Evolutionary conservation across 352 stramenopile species (phyloP).

Genomic region (Pelagophyceae sp.): DNA sequence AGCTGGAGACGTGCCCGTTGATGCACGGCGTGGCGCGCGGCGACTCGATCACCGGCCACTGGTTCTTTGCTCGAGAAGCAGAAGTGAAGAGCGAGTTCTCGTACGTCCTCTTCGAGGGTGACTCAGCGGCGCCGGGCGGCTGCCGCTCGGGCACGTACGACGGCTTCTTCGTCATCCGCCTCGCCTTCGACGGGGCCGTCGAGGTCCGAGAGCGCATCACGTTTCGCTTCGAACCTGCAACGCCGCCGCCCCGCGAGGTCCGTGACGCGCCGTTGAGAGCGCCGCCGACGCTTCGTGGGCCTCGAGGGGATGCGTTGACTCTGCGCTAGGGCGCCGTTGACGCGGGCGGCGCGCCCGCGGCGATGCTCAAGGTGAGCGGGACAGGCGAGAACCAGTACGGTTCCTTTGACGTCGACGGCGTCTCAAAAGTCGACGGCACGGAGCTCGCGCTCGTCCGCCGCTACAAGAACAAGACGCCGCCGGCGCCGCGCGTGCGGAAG

Average conservation of each 20-base stretch:
- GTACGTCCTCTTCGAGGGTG: no score
- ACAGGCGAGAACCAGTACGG: not conserved
- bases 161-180: not conserved
- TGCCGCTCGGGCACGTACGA: not conserved
- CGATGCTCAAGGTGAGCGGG: not conserved
- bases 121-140: no score
- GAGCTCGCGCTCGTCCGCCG: not conserved
- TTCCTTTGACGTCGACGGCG: not conserved
- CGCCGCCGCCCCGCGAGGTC: no score
- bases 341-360: no score
- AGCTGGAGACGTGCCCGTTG: no score
- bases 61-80: no score
- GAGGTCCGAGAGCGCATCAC: not conserved
- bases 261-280: no score
- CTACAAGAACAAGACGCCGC: not conserved
- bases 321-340: not conserved
- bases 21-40: no score
- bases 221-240: not conserved
- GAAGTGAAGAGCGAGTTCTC: no score
- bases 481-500: not conserved
- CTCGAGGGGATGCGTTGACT: not conserved
- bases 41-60: no score
- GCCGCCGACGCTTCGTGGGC: no score
- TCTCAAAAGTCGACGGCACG: not conserved
- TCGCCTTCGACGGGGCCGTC: not conserved